Evolutionary conservation across 148 eudicot species (phyloP), one percentile per base, ranked within the genome.

Genomic region (Diospyros lotus): DNA sequence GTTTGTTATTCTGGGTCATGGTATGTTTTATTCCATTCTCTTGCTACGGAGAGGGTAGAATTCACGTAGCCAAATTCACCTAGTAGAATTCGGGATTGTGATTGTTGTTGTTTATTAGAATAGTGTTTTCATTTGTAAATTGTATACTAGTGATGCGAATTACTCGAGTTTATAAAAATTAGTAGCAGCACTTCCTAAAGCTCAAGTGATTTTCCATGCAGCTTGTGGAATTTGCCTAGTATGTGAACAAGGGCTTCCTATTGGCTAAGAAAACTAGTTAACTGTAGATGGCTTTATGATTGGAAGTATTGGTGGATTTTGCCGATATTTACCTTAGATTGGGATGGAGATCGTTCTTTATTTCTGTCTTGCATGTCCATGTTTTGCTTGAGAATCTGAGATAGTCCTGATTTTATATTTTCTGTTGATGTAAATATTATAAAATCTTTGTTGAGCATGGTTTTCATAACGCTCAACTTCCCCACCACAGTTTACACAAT

Each of bases 401-500:
- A 39, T 40, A 40, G 10, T 64, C 28, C 14, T 77, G 71, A 40
- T 46, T 12, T 17, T 39, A 11, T 54, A 45, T 9, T 64, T 72
- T 15, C 51, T 12, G 13, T 10, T 46, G 52, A 15, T 53, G 39
- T n/a, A 45, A 62, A 38, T 42, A 7, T 58, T 68, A 2, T 17
- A 1, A 41, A n/a, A 28, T 6, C 68, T 40, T 41, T 8, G 48
- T 39, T 72, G 45, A 14, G 18, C 45, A 44, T 61, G 48, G 12
- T 62, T 9, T 4, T 17, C 0, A 10, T 41, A 39, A 1, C 64
- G 55, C 43, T 40, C 60, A 40, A 56, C 8, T 64, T 69, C 9
- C 43, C 56, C 18, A 41, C 40, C 45, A 42, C 56, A 48, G 55
- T 54, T 72, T 71, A 68, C 65, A 62, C 38, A 60, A 13, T 66